Conservation (phyloP, 2,329 filamentous ascomycete genomes). For the Botrytis medusae region DNA sequence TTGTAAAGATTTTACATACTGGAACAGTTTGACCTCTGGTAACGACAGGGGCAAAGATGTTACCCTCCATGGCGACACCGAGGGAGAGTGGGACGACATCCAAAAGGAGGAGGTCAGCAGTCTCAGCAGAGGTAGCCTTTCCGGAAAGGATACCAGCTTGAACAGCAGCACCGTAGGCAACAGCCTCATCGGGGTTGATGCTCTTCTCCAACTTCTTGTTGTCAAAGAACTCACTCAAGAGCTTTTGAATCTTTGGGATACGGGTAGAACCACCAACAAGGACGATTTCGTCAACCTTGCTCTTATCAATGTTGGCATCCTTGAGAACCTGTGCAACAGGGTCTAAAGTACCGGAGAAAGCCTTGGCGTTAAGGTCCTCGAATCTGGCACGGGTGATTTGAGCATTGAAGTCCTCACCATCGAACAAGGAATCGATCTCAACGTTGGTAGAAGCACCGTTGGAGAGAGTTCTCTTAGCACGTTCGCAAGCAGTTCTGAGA, state of each 20-base stretch:
- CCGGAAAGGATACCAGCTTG: slow-evolving; percentile 98
- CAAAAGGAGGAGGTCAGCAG: slow-evolving; percentile 88
- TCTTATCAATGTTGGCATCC: slow-evolving; percentile 86
- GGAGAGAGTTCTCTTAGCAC: slow-evolving; percentile 98
- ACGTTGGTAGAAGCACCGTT: slow-evolving; percentile 96
- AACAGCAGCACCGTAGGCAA: slow-evolving; percentile 97
- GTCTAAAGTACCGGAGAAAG: slow-evolving; percentile 89
- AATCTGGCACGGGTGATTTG: slow-evolving; percentile 98
- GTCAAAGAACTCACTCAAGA: slow-evolving; percentile 97
- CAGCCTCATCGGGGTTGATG: slow-evolving; percentile 99
- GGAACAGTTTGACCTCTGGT: slow-evolving; percentile 75
- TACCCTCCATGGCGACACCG: slow-evolving; percentile 99
- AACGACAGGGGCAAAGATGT: slow-evolving; percentile 96
- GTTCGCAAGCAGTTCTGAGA: slow-evolving; percentile 96
- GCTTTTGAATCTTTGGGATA: slow-evolving; percentile 99
- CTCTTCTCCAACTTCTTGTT: slow-evolving; percentile 99
- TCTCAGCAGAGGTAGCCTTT: slow-evolving; percentile 95
- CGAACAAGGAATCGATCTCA: slow-evolving; percentile 98
- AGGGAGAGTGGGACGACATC: slow-evolving; percentile 96
- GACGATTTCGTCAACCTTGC: slow-evolving; percentile 94
- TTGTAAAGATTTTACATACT: slow-evolving; percentile 58
- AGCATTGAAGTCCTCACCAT: slow-evolving; percentile 96
- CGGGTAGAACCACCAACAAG: slow-evolving; percentile 98
- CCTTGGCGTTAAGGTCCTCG: slow-evolving; percentile 96
- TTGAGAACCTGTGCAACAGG: slow-evolving; percentile 96